Percentiles rank a stretch among this genome's conserved stretches.
These are phyloP conservation scores for Kuraishia molischiana DNA, from an alignment of 805 yeast genomes.

Conservation along the genomic window DNA sequence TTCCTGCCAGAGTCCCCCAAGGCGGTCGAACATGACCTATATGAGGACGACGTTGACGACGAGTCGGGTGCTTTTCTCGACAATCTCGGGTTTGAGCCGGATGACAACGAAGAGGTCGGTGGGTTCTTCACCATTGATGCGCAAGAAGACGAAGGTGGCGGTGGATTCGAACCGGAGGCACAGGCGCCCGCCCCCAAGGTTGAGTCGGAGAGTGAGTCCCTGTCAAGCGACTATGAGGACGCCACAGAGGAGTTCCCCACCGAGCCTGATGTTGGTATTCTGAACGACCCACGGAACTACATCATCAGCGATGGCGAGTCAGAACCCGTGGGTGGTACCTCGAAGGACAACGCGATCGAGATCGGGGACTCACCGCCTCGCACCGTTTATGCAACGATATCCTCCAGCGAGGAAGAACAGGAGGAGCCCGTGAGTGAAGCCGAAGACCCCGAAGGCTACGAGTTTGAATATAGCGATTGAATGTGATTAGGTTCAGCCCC, in stretches of 20 bases:
- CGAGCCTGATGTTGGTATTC: background rate
- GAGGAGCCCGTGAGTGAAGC: no score
- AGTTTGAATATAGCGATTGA: constrained; percentile 1
- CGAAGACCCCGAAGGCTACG: constrained; percentile 2
- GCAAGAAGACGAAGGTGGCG: constrained; percentile 7
- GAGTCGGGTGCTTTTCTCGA: no score
- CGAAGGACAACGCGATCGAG: background rate
- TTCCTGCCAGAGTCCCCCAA: constrained; percentile 1
- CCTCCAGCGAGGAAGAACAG: no score
- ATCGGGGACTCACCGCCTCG: background rate
- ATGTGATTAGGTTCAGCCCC: background rate
- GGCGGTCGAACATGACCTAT: no score
- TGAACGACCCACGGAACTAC: constrained; percentile 6
- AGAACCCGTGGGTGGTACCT: background rate
- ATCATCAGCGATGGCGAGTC: constrained; percentile 2
- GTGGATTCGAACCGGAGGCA: constrained; percentile 11
- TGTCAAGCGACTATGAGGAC: background rate
- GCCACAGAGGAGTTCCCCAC: background rate
- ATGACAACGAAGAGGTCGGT: no score
- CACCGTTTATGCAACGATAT: no score
- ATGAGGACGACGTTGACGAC: no score
- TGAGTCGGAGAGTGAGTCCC: background rate
- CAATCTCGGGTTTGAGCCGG: no score
- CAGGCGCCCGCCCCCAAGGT: constrained; percentile 3
- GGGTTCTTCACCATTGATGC: constrained; percentile 3